A percentile compares a stretch with the other conserved stretches of the same genome.
These are phyloP conservation scores for Catenaria anguillulae DNA, from an alignment of 371 early-diverging fungal genomes.

Conservation along the genomic window DNA sequence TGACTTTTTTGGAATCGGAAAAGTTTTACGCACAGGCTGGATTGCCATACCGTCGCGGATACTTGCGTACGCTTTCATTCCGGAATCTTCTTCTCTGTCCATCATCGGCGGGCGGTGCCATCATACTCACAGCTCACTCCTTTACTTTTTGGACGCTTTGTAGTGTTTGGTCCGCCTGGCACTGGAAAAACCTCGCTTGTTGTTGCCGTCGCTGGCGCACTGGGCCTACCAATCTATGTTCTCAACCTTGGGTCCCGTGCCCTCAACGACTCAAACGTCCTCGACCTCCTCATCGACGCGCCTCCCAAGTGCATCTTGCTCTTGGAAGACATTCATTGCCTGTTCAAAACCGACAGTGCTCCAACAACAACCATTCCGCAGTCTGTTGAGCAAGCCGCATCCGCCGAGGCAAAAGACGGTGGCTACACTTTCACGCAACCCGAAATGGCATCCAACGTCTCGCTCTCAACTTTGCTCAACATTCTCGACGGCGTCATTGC, in stretches of 20 bases:
- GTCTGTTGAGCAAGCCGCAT: no score
- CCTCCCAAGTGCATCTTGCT: constrained; percentile 36
- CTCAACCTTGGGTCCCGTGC: constrained; percentile 21
- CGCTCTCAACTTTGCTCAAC: constrained; percentile 35
- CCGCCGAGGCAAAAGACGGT: no score
- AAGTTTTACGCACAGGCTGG: constrained; percentile 25
- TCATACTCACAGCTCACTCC: no score
- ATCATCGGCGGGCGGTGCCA: no score
- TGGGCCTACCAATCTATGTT: constrained; percentile 31
- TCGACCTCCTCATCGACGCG: constrained; percentile 22
- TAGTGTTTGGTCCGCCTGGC: constrained; percentile 54
- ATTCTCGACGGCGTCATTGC: constrained; percentile 44
- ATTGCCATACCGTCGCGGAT: constrained; percentile 26
- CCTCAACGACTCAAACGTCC: constrained; percentile 24
- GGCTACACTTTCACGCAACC: no score
- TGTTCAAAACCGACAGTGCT: constrained; percentile 11
- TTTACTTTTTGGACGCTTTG: no score
- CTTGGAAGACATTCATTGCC: constrained; percentile 35
- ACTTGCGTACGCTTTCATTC: no score
- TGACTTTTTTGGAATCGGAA: constrained; percentile 17
- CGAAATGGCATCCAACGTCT: no score
- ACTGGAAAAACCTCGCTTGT: constrained; percentile 53
- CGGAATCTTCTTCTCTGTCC: no score
- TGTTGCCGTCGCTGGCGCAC: constrained; percentile 38
- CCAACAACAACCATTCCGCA: background rate